A percentile compares a stretch with the other conserved stretches of the same genome.
Conservation (phyloP, 176 grass and related monocot genomes). For the Bromus sterilis region DNA sequence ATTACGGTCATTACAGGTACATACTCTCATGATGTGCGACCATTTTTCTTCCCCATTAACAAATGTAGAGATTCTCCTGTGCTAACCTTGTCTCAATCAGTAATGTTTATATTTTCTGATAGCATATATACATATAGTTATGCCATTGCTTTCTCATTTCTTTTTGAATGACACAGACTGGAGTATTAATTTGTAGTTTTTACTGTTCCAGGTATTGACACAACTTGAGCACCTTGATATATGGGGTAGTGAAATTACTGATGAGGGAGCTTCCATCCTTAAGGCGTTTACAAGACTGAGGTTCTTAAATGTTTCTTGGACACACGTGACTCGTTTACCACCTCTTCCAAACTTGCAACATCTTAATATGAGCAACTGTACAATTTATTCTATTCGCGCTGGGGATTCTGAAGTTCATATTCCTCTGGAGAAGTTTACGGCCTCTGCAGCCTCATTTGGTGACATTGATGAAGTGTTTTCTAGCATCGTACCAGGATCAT, state of each 20-base stretch:
- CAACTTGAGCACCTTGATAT: conserved; percentile 79
- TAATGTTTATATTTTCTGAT: not conserved
- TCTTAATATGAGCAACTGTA: conserved; percentile 89
- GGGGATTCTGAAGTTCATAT: conserved; percentile 23
- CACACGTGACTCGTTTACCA: conserved; percentile 46
- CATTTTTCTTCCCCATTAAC: not conserved
- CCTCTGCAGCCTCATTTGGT: conserved; percentile 35
- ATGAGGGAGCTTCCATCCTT: conserved; percentile 54
- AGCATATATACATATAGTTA: not conserved
- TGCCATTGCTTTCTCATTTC: conserved; percentile 1
- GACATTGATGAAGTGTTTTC: conserved; percentile 57
- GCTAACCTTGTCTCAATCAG: not conserved
- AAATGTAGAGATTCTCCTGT: not conserved
- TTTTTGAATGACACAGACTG: not conserved
- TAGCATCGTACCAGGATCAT: conserved; percentile 36
- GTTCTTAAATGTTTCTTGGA: conserved; percentile 82
- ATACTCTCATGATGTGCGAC: not conserved
- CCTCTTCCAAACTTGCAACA: conserved; percentile 38
- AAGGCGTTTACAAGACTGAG: conserved; percentile 49
- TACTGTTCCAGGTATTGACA: conserved; percentile 59
- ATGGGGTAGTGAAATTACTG: conserved; percentile 72
- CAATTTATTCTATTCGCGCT: conserved; percentile 44
- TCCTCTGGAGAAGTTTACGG: conserved; percentile 42
- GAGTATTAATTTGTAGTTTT: not conserved
- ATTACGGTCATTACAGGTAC: conserved; percentile 63